Conservation (phyloP, 805 yeast species). For the Helenozyma baotianmanensis region DNA sequence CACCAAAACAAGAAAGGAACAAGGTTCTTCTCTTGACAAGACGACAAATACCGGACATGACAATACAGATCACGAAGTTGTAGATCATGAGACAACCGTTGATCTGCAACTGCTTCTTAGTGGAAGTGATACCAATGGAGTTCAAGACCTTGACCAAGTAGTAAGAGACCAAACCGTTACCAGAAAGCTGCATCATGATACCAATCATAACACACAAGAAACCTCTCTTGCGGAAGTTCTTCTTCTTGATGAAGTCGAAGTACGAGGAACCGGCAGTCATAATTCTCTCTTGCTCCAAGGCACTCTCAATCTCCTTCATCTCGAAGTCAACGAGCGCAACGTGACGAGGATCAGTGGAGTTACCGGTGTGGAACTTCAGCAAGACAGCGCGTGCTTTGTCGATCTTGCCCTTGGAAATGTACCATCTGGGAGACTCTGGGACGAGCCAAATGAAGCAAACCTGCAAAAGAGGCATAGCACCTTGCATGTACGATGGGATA, state of each 20-base stretch:
- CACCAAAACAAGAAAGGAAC: constrained; percentile 29
- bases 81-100: constrained; percentile 39
- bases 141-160: constrained; percentile 46
- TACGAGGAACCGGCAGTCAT: constrained; percentile 28
- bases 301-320: constrained; percentile 21
- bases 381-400: constrained; percentile 43
- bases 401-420: constrained; percentile 35
- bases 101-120: constrained; percentile 37
- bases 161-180: constrained; percentile 50
- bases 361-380: constrained; percentile 37
- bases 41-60: constrained; percentile 18
- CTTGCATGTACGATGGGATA: constrained; percentile 51
- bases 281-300: constrained; percentile 34
- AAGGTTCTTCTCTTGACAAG: constrained; percentile 32
- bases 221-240: constrained; percentile 40
- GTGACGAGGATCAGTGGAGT: constrained; percentile 22
- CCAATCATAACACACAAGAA: constrained; percentile 30
- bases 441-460: constrained; percentile 18
- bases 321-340: constrained; percentile 17
- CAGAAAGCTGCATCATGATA: constrained; percentile 42
- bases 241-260: constrained; percentile 34
- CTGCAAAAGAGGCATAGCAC: constrained; percentile 42
- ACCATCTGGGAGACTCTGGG: constrained; percentile 50
- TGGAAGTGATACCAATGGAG: constrained; percentile 50
- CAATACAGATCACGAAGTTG: constrained; percentile 29